Percentiles rank a stretch among this genome's conserved stretches.
Conservation (phyloP, 495 filamentous ascomycete species). For the Neurospora sp. region DNA sequence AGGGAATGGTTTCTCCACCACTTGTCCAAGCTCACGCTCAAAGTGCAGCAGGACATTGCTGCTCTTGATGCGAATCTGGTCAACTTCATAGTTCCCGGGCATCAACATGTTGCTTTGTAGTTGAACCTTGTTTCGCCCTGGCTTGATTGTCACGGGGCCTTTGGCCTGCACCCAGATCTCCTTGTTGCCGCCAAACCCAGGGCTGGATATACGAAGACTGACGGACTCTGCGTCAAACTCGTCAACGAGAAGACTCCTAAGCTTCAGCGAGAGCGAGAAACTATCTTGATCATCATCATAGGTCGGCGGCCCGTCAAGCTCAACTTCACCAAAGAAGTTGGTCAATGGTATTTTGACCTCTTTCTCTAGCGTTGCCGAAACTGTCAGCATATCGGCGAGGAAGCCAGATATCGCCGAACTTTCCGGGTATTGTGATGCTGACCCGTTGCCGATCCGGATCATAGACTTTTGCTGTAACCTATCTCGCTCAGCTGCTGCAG, state of each 20-base stretch:
- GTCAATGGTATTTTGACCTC: slow-evolving; percentile 57
- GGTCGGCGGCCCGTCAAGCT: slow-evolving; percentile 56
- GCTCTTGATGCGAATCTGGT: slow-evolving; percentile 56
- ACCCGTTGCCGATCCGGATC: slow-evolving; percentile 13
- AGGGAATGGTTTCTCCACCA: slow-evolving; percentile 31
- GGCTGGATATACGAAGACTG: slow-evolving; percentile 51
- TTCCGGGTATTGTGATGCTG: slow-evolving; percentile 36
- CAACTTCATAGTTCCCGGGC: slow-evolving; percentile 66
- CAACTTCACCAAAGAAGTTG: slow-evolving; percentile 62
- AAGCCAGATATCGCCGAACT: slow-evolving; percentile 47
- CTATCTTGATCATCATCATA: slow-evolving; percentile 68
- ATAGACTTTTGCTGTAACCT: slow-evolving; percentile 30
- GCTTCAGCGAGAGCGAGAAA: slow-evolving; percentile 58
- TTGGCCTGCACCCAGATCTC: slow-evolving; percentile 56
- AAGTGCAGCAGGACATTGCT: slow-evolving; percentile 61
- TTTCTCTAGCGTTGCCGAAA: slow-evolving; percentile 52
- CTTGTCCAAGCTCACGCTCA: slow-evolving; percentile 36
- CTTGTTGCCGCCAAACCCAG: slow-evolving; percentile 34
- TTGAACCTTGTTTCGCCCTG: slow-evolving; percentile 42
- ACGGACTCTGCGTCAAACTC: slow-evolving; percentile 56
- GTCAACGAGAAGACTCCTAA: slow-evolving; percentile 65
- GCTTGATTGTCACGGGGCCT: slow-evolving; percentile 33
- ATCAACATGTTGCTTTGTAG: slow-evolving; percentile 49
- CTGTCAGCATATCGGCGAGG: slow-evolving; percentile 53
- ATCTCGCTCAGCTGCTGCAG: slow-evolving; percentile 45